phyloP scores from a whole-genome alignment of 2,329 filamentous ascomycete genomes.

The Teratosphaeria destructans region DNA sequence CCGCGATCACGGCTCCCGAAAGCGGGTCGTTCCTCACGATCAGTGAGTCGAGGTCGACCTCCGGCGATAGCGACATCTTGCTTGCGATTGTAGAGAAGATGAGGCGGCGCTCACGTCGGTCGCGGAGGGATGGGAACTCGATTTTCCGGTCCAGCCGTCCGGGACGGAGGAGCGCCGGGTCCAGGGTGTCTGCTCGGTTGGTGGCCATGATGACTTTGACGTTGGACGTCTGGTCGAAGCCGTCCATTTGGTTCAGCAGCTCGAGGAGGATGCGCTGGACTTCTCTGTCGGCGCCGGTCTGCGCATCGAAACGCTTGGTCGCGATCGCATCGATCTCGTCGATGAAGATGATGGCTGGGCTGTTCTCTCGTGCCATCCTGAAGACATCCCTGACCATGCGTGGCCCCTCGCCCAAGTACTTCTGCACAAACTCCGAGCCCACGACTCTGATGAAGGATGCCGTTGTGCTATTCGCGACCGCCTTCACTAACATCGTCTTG shows the following conservation, averaged over 20 bases:
- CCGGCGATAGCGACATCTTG: constrained; percentile 94
- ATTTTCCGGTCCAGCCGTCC: constrained; percentile 97
- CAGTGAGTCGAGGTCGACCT: constrained; percentile 90
- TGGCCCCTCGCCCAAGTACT: constrained; percentile 94
- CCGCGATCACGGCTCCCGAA: constrained; percentile 89
- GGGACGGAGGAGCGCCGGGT: constrained; percentile 86
- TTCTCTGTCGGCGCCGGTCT: constrained; percentile 94
- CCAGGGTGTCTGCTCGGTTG: constrained; percentile 92
- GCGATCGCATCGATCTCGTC: constrained; percentile 98
- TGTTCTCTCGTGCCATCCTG: constrained; percentile 97
- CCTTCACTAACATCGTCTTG: constrained; percentile 97
- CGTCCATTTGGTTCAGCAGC: constrained; percentile 98
- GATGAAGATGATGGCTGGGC: constrained; percentile 97
- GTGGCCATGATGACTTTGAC: constrained; percentile 99
- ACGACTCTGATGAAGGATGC: constrained; percentile 98
- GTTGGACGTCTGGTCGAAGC: constrained; percentile 96
- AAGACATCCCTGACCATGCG: constrained; percentile 99
- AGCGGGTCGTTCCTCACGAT: constrained; percentile 95
- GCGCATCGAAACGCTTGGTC: constrained; percentile 97
- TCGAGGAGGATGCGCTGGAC: constrained; percentile 97
- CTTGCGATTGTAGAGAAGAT: constrained; percentile 96
- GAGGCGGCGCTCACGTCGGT: constrained; percentile 85
- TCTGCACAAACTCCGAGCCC: constrained; percentile 96
- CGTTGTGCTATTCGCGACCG: constrained; percentile 94
- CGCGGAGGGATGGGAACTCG: constrained; percentile 90